Evolutionary conservation across 2,329 filamentous ascomycete species (phyloP), one percentile per base, ranked within the genome.

Genomic region (Fusarium sp.): DNA sequence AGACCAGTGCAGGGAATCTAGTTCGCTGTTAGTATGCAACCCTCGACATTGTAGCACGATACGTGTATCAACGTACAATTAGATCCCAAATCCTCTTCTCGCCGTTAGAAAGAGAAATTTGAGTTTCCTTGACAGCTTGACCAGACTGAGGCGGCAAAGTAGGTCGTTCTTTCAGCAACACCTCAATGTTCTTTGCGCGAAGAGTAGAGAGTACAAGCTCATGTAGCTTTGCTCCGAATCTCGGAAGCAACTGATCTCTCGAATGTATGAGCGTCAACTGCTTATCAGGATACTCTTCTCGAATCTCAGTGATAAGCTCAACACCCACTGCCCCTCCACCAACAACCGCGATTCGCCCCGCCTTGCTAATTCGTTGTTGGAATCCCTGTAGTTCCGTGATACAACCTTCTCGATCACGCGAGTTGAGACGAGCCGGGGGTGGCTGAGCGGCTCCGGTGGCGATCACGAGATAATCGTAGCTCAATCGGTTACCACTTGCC

Each of bases 1-100:
- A 72, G 62, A 0, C 74, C 73, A 4, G 69, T 76, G 7, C 74
- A 76, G 1, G 64, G 73, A 7, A 76, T 74, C 73, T 76, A 3
- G 0, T 2, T 1, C 16, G 2, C 24, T 3, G n/a, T 56, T 2
- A 40, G 60, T 18, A 27, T 3, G 8, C 7, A 50, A 6, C 10
- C 35, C 5, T 38, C 7, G 14, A n/a, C 10, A 37, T 2, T 3
- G 1, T 2, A 1, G 4, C 2, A 18, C 10, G 5, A 4, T 11
- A 7, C 5, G 18, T 24, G 5, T 5, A 3, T 8, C 2, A 5
- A 47, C 67, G 0, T 65, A 76, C 70, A 18, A 76, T 58, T 14
- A 76, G 13, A 4, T 76, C 71, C 27, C 64, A 76, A 0, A 45
- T 34, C 1, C 56, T 40, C 1, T 2, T 47, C 3, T 64, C 58